Evolutionary conservation across 1,284 basidiomycete species (phyloP), one percentile per base, ranked within the genome.

Genomic region (Trichosporon ovoides): DNA sequence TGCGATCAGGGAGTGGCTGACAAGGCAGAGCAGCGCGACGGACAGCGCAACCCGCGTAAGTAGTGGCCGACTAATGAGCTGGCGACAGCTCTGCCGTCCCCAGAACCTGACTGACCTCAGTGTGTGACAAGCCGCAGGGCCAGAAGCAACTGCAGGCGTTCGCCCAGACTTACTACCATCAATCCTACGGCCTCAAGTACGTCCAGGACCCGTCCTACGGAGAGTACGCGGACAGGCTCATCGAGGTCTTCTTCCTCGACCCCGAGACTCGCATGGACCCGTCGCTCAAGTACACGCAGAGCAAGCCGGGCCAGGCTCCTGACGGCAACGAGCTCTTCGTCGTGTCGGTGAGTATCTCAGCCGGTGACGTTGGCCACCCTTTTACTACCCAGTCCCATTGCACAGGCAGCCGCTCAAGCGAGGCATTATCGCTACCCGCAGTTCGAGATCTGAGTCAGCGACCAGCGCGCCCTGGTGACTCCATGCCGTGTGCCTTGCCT

Each of bases 211-310:
- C 31, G 35, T 38, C 22, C 1, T 52, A 58, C 38, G 31, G 34
- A 10, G 24, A 35, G 19, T 50, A 55, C 28, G 66, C 66, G 1
- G 52, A 65, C 14, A 46, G 57, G 38, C 57, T 71, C 1, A 50
- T 73, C 20, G 40, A 52, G n/a, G 62, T 60, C 14, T 73, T 73
- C 65, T 73, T 71, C 59, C n/a, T 72, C 16, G 64, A 69, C 51
- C 56, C 57, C 3, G 62, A 62, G 31, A 72, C 70, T 3, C 51
- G 63, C 51, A 72, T 73, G 70, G 43, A 60, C 24, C 70, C 71
- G 24, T 60, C 69, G 53, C 64, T 72, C 13, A 50, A 58, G 37
- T 72, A 65, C 40, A 61, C 70, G 16, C 71, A 73, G 57, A 66
- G 64, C 56, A 57, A 62, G 37, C 67, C 68, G 1, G 64, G 66